Evolutionary conservation across 345 rosid genomes (phyloP).

Genomic region (Gynandropsis gynandra): DNA sequence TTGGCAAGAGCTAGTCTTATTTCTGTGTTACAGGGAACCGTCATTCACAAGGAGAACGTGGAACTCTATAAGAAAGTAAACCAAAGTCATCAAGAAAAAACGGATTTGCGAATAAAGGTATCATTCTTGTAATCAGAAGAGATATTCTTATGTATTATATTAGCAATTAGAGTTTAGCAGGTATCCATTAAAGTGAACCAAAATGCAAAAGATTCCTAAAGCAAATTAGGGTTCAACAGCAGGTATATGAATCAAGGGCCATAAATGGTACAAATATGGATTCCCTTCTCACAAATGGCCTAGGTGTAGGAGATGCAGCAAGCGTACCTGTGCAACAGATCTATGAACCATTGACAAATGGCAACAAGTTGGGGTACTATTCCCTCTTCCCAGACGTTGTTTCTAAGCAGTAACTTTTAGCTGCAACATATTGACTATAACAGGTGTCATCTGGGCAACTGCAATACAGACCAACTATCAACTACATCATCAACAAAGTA

Average conservation of each 20-base stretch:
- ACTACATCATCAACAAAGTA: no score
- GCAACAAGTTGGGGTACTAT: slow-evolving; percentile 46
- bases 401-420: no score
- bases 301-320: slow-evolving; percentile 34
- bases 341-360: slow-evolving; percentile 31
- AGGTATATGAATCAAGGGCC: slow-evolving; percentile 48
- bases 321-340: slow-evolving; percentile 42
- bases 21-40: slow-evolving; percentile 35
- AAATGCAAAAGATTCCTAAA: no score
- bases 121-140: background rate
- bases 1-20: slow-evolving; percentile 2
- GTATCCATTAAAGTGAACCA: no score
- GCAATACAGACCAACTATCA: no score
- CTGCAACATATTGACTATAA: no score
- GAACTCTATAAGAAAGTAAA: slow-evolving; percentile 42
- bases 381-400: slow-evolving; percentile 12
- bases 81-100: slow-evolving; percentile 43
- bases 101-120: slow-evolving; percentile 55
- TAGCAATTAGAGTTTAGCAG: no score
- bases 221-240: background rate
- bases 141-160: no score
- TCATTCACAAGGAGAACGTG: slow-evolving; percentile 50
- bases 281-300: slow-evolving; percentile 29
- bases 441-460: no score
- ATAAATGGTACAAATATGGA: slow-evolving; percentile 31